phyloP scores from a whole-genome alignment of 176 grass and related monocot genomes.

The Carex kokanica region DNA sequence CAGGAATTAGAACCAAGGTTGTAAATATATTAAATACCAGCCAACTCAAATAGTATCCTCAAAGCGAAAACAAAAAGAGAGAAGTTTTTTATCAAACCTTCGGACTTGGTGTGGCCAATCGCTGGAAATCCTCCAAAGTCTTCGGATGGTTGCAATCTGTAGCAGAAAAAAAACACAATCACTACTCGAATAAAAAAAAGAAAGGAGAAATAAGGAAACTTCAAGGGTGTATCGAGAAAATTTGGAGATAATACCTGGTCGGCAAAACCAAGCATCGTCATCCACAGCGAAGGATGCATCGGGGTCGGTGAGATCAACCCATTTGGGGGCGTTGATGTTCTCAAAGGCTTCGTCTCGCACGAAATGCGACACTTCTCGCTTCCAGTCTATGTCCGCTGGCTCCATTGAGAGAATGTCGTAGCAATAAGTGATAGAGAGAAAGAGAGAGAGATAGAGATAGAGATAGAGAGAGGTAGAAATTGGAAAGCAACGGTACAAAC shows the following conservation, averaged over 20 bases:
- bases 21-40: neutral
- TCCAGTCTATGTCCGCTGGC: slow-evolving; percentile 92
- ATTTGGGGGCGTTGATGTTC: slow-evolving; percentile 76
- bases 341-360: slow-evolving; percentile 85
- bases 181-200: neutral
- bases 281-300: slow-evolving; percentile 41
- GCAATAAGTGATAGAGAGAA: neutral
- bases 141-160: slow-evolving; percentile 87
- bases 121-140: slow-evolving; percentile 67
- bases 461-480: neutral
- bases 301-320: slow-evolving; percentile 62
- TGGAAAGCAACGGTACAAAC: slow-evolving; percentile 20
- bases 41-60: neutral
- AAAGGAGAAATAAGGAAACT: neutral
- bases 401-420: slow-evolving; percentile 39
- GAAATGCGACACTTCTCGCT: slow-evolving; percentile 61
- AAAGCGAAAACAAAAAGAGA: neutral
- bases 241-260: slow-evolving; percentile 40
- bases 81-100: slow-evolving; percentile 35
- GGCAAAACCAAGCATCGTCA: slow-evolving; percentile 90
- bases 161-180: neutral
- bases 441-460: neutral
- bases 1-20: neutral
- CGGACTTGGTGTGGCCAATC: slow-evolving; percentile 47
- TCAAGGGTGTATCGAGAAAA: neutral